These are phyloP conservation scores for Dioscorea cayenensis DNA, from an alignment of 116 monocot species.

Conservation along the genomic window DNA sequence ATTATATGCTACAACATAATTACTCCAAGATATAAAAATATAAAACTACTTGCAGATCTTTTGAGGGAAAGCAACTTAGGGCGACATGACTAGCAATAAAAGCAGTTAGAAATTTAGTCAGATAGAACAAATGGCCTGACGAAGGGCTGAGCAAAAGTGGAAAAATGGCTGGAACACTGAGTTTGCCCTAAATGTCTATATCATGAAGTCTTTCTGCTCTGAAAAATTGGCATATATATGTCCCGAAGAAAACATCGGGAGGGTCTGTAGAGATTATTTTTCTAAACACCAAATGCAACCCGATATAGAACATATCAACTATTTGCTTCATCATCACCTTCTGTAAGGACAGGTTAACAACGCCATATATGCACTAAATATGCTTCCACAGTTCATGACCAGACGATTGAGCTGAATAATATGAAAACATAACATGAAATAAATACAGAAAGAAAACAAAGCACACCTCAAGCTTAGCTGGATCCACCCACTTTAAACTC, in stretches of 20 bases:
- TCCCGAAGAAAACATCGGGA: no score
- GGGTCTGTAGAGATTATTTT: no score
- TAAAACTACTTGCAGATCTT: neutral
- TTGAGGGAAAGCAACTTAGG: no score
- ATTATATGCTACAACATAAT: neutral
- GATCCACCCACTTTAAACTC: slow-evolving; percentile 72
- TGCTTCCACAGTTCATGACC: neutral
- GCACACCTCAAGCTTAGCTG: slow-evolving; percentile 71
- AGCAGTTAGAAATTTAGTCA: no score
- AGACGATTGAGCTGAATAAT: neutral
- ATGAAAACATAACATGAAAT: neutral
- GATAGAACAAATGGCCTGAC: no score
- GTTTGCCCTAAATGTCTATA: neutral
- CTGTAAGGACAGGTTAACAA: neutral
- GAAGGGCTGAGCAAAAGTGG: neutral
- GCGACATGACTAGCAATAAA: no score
- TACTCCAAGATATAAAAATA: neutral
- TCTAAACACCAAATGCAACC: no score
- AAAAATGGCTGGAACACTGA: neutral
- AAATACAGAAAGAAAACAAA: neutral
- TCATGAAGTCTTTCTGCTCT: no score
- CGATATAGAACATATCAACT: no score
- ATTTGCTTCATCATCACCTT: neutral
- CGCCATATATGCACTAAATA: neutral
- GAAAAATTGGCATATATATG: no score